Conservation (phyloP, 2,329 filamentous ascomycete species). For the Neofusicoccum laricinum region DNA sequence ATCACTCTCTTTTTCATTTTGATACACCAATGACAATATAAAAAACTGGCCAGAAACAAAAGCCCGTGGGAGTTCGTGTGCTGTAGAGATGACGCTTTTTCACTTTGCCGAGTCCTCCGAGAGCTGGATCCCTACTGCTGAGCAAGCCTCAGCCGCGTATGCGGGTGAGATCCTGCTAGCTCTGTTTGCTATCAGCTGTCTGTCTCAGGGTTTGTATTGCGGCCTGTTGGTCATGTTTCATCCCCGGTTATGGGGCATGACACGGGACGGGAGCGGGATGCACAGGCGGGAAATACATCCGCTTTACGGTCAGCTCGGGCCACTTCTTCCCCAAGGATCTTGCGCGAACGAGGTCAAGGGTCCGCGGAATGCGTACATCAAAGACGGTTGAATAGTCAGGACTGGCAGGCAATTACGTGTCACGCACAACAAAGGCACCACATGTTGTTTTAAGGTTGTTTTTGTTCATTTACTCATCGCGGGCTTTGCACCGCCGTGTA, state of each 20-base stretch:
- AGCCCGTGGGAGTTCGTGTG: neutral
- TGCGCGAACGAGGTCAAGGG: too few species aligned
- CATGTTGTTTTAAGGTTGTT: neutral
- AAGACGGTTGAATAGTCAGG: neutral
- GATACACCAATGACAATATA: neutral
- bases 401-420: neutral
- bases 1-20: neutral
- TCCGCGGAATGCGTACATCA: neutral
- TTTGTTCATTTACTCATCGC: neutral
- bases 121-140: too few species aligned
- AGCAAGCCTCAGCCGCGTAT: neutral
- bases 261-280: neutral
- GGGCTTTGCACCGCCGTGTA: too few species aligned
- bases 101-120: too few species aligned
- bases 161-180: too few species aligned
- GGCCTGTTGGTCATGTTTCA: neutral
- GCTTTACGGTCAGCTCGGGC: neutral
- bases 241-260: neutral
- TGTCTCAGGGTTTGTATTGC: too few species aligned
- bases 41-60: neutral
- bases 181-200: too few species aligned
- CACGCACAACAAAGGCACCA: neutral
- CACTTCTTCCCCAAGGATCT: neutral
- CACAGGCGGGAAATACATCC: neutral
- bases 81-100: neutral